Evolutionary conservation across 441 rosid species (phyloP).

Genomic region (Jatropha podagrica): DNA sequence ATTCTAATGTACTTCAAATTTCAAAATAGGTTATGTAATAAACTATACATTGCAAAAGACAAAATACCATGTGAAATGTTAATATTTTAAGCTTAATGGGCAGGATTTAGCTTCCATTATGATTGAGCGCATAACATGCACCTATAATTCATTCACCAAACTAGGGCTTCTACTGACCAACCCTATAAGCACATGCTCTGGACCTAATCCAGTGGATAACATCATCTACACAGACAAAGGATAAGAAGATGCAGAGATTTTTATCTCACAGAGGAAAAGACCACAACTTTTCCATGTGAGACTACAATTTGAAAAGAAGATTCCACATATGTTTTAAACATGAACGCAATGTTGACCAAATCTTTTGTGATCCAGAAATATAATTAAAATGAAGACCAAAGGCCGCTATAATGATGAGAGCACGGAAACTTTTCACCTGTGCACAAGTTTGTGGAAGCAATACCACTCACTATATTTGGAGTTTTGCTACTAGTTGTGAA

Average conservation of each 20-base stretch:
- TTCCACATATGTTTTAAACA: slow-evolving; percentile 28
- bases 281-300: slow-evolving; percentile 28
- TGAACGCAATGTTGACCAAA: slow-evolving; percentile 31
- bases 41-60: background rate
- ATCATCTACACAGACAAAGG: slow-evolving; percentile 17
- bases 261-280: slow-evolving; percentile 12
- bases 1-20: background rate
- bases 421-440: slow-evolving; percentile 22
- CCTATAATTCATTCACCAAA: slow-evolving; percentile 11
- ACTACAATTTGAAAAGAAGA: slow-evolving; percentile 17
- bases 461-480: slow-evolving; percentile 19
- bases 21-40: background rate
- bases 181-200: slow-evolving; percentile 11
- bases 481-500: slow-evolving; percentile 12
- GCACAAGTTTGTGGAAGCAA: slow-evolving; percentile 22
- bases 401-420: slow-evolving; percentile 22
- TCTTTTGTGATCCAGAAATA: slow-evolving; percentile 21
- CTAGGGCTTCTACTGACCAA: background rate
- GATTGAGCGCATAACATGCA: slow-evolving; percentile 12
- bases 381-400: slow-evolving; percentile 14
- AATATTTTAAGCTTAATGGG: slow-evolving; percentile 6
- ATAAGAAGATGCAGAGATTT: slow-evolving; percentile 3
- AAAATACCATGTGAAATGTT: background rate
- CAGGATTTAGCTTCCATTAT: slow-evolving; percentile 1
- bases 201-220: slow-evolving; percentile 18